Base-by-base conservation (phyloP, 352 stramenopile species). In the Elongisporangium senticosum region DNA sequence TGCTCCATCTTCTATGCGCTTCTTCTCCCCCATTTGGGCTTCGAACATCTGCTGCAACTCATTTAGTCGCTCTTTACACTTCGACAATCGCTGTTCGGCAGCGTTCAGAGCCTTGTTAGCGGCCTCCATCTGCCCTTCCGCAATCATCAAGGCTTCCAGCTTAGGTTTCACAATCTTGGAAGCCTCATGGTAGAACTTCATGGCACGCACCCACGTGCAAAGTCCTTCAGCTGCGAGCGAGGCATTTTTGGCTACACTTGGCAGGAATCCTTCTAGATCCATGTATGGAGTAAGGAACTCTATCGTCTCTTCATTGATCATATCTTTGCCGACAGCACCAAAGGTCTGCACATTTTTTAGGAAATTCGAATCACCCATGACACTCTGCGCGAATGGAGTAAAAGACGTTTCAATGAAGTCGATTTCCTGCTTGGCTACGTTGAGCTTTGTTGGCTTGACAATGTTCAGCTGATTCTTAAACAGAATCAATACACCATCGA, bases 101-200 rank as follows among this genome's bases (percentile, higher is more conserved):
- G 83, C 89, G 7, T 85, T 86, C 2, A 99, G 71, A 20, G 92
- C 95, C 64, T 98, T 98, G 64, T 99, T 98, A 0, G 97, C 97
- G 7, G 94, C 94, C 57, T 99, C 94, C 90, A 99, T 98, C 62
- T 99, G 91, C 0, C 87, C 93, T 75, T 98, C 94, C 2, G 96
- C 96, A 24, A 99, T 96, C 49, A 84, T 88, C 11, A 99, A 82
- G 21, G 96, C 96, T 68, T 99, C 97, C 2, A 99, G 83, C 71
- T 99, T 99, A 8, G 97, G 97, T 67, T 99, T 99, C 14, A 99
- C 96, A 61, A 99, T 97, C 70, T 99, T 99, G 22, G 93, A 98
- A 1, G 96, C 97, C 68, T 99, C 92, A 71, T 99, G 96, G 75
- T 99, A 99, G 61, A 96, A 98, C 64, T 98, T 98, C 97, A 99